Evolutionary conservation across 1,139 yeast species (phyloP).

Genomic region (Saccharomycopsis crataegensis): DNA sequence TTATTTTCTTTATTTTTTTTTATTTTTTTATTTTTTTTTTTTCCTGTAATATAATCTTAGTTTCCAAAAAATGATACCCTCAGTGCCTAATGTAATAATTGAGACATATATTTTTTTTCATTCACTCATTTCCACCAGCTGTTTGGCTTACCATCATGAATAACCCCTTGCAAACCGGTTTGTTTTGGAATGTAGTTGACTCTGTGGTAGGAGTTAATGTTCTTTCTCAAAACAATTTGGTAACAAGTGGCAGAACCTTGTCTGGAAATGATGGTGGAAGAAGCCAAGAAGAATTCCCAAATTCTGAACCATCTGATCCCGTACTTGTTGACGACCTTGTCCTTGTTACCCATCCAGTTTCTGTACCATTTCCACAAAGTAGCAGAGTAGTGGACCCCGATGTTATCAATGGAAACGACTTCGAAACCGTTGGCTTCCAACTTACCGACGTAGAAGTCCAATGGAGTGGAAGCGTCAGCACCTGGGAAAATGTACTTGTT

Average conservation of each 20-base stretch:
- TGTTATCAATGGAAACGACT: conserved; percentile 74
- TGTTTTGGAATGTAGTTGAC: conserved; percentile 74
- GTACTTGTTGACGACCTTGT: conserved; percentile 67
- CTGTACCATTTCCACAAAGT: conserved; percentile 94
- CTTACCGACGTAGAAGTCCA: conserved; percentile 69
- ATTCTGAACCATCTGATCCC: conserved; percentile 89
- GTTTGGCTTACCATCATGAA: conserved; percentile 17
- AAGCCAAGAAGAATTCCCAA: conserved; percentile 88
- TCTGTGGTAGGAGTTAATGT: conserved; percentile 77
- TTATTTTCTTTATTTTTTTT: not conserved
- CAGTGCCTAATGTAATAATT: not conserved
- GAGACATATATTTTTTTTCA: not conserved
- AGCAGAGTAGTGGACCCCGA: conserved; percentile 89
- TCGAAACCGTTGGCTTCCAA: conserved; percentile 86
- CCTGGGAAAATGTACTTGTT: conserved; percentile 96
- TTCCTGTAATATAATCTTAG: not conserved
- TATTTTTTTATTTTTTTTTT: not conserved
- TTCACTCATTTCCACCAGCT: conserved; percentile 16
- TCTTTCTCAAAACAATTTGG: conserved; percentile 88
- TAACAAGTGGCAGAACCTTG: conserved; percentile 92
- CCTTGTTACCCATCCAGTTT: conserved; percentile 86
- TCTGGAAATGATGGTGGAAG: conserved; percentile 76
- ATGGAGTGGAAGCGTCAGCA: conserved; percentile 94
- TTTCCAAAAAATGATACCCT: too few relatives aligned
- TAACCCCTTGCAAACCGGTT: conserved; percentile 54